These are phyloP conservation scores for Bromus sterilis DNA, from an alignment of 176 grass and related monocot genomes.

Conservation along the genomic window DNA sequence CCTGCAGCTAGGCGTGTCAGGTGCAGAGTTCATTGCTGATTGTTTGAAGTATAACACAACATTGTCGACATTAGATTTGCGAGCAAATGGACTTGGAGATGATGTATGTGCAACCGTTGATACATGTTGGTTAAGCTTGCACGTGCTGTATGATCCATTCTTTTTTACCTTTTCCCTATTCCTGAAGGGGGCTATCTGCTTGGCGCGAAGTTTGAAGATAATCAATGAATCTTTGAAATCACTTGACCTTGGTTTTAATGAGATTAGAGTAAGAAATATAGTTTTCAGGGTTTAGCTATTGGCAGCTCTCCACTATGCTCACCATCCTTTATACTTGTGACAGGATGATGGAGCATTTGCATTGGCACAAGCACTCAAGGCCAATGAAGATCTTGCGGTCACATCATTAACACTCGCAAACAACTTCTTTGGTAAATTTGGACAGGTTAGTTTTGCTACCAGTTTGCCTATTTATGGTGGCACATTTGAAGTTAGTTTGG, in stretches of 20 bases:
- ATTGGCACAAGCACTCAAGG: conserved; percentile 87
- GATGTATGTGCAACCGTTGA: conserved; percentile 40
- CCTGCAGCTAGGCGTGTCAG: conserved; percentile 76
- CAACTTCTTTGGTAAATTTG: conserved; percentile 93
- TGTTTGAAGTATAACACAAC: conserved; percentile 96
- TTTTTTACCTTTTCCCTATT: conserved; percentile 13
- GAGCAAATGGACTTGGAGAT: conserved; percentile 94
- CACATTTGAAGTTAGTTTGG: conserved; percentile 10
- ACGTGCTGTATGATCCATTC: not conserved
- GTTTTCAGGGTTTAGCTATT: conserved; percentile 1
- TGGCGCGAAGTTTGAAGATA: conserved; percentile 89
- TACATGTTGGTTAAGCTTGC: conserved; percentile 17
- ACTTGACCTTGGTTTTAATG: conserved; percentile 96
- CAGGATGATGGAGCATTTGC: conserved; percentile 92
- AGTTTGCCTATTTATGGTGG: not conserved
- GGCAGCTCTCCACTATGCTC: not conserved
- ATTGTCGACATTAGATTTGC: conserved; percentile 75
- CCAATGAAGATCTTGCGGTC: conserved; percentile 86
- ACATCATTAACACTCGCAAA: conserved; percentile 69
- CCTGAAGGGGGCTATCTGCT: conserved; percentile 79
- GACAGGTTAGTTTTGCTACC: conserved; percentile 56
- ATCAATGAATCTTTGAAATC: conserved; percentile 87
- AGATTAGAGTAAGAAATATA: conserved; percentile 69
- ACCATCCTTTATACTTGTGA: conserved; percentile 2
- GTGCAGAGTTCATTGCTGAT: conserved; percentile 80